These are phyloP conservation scores for Penicillium parvum DNA, from an alignment of 495 filamentous ascomycete genomes.

Conservation along the genomic window DNA sequence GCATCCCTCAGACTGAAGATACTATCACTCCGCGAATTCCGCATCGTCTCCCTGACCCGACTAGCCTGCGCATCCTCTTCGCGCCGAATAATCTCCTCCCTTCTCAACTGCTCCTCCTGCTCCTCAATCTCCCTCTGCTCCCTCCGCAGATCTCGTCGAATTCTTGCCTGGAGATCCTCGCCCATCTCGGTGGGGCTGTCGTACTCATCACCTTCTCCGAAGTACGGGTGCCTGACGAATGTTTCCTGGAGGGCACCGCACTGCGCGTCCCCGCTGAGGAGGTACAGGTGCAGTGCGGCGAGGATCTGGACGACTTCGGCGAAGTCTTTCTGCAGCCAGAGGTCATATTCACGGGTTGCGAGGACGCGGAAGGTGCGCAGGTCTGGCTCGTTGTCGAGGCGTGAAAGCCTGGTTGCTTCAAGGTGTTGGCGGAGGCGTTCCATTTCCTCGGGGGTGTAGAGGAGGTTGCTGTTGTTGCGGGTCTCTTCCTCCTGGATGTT, in stretches of 20 bases:
- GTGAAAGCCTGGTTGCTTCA: constrained; percentile 14
- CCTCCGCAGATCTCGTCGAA: neutral
- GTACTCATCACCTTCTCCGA: neutral
- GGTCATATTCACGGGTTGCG: constrained; percentile 25
- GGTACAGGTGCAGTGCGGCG: constrained; percentile 21
- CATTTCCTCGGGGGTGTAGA: constrained; percentile 19
- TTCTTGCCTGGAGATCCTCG: constrained; percentile 4
- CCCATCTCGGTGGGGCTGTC: neutral
- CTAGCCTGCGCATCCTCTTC: constrained; percentile 10
- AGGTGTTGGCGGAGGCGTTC: constrained; percentile 19
- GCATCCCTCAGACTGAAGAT: constrained; percentile 13
- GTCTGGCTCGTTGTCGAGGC: constrained; percentile 12
- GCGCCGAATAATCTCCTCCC: neutral
- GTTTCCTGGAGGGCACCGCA: constrained; percentile 24
- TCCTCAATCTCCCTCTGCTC: constrained; percentile 9
- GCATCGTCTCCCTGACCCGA: neutral
- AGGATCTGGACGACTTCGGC: constrained; percentile 12
- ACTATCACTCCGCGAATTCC: constrained; percentile 5
- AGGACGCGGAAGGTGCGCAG: constrained; percentile 22
- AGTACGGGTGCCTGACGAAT: constrained; percentile 20
- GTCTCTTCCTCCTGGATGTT: neutral
- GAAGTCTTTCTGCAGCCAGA: constrained; percentile 26
- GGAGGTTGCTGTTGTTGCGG: constrained; percentile 4
- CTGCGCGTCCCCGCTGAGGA: constrained; percentile 27
- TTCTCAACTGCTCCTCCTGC: neutral